A percentile compares a stretch with the other conserved stretches of the same genome.
These are phyloP conservation scores for Cocos nucifera DNA, from an alignment of 176 grass and related monocot genomes.

Conservation along the genomic window DNA sequence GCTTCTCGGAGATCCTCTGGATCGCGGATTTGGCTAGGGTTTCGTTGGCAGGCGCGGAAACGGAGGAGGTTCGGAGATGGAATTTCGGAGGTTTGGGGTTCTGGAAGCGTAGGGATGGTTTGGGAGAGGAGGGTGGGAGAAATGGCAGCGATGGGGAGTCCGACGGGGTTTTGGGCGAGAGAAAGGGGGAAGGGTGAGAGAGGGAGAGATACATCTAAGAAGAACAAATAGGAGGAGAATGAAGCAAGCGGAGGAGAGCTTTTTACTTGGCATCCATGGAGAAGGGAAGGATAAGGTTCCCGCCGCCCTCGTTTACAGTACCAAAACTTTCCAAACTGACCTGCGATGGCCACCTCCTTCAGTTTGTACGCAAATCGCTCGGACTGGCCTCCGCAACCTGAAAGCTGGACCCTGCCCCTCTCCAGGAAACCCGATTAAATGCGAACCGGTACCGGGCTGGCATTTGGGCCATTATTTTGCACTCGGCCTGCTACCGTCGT, in stretches of 20 bases:
- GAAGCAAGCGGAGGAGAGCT: not conserved
- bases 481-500: no score
- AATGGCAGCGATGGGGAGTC: not conserved
- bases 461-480: no score
- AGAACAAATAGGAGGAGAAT: not conserved
- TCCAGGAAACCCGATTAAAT: no score
- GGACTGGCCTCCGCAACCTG: no score
- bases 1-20: conserved; percentile 82
- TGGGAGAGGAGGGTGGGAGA: conserved; percentile 1
- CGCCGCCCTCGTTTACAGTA: no score
- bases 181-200: conserved; percentile 25
- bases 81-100: not conserved
- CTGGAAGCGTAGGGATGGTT: conserved; percentile 17
- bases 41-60: conserved; percentile 16
- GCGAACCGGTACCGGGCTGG: no score
- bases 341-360: no score
- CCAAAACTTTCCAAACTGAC: no score
- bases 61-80: not conserved
- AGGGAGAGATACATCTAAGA: conserved; percentile 32
- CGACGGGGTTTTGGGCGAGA: not conserved
- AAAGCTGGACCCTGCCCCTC: no score
- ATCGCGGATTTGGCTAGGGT: conserved; percentile 58
- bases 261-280: no score
- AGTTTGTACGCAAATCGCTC: no score
- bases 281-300: no score